Evolutionary conservation across 2,329 filamentous ascomycete genomes (phyloP), one percentile per base, ranked within the genome.

Genomic region (Claviceps quebecensis): DNA sequence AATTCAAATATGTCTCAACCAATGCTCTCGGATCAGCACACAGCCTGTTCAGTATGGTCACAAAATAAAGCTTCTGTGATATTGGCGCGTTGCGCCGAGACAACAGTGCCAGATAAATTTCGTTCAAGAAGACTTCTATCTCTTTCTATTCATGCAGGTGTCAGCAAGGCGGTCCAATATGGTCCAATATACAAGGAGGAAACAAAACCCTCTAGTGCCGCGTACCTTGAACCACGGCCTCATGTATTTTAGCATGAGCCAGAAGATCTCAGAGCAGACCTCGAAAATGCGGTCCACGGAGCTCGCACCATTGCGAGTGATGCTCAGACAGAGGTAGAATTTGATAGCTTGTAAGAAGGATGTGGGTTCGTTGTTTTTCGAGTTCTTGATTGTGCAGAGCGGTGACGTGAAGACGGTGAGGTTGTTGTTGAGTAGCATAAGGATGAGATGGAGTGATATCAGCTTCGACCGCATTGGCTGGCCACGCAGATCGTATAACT

Each of bases 381-480:
- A 94, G 69, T 89, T 93, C 61, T 83, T 87, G 62, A 98, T 97
- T 41, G 87, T 95, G 65, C 90, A 90, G 55, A 91, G 74, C 1
- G 91, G 91, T 47, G 90, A 96, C 41, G 86, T 87, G 68, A 98
- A 97, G 56, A 96, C 86, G 53, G 79, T 69, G 56, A 91, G 86
- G 68, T 97, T 87, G 69, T 96, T 97, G 72, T 95, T 95, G 46
- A 98, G 78, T 52, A 96, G 81, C 41, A 88, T 95, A 63, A 96
- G 90, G 56, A 98, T 93, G 55, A 97, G 83, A 66, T 98, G 90
- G 52, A 98, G 78, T 16, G 93, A 96, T 55, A 98, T 80, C 49
- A 98, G 76, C 68, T 98, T 98, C 2, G 91, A 96, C 54, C 93
- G 84, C 91, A 98, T 98, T 39, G 91, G 87, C 63, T 96, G 90